phyloP scores from a whole-genome alignment of 495 filamentous ascomycete species.

The Aspergillus bridgeri region DNA sequence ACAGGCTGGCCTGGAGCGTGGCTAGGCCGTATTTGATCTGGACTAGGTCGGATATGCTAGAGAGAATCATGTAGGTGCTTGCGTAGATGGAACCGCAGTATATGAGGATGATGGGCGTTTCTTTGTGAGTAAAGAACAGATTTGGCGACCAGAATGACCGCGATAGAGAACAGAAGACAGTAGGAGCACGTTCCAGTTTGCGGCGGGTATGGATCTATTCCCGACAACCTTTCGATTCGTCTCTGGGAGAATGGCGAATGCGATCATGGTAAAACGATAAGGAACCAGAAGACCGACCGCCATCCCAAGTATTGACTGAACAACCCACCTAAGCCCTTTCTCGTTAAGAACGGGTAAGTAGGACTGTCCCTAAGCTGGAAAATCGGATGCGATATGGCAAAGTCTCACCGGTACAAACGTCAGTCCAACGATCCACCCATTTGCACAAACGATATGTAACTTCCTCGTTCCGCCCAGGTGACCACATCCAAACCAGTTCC shows the following conservation, averaged over 20 bases:
- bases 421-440: background rate
- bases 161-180: background rate
- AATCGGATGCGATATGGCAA: too few species aligned
- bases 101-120: background rate
- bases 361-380: too few species aligned
- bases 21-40: background rate
- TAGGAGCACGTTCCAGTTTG: background rate
- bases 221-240: background rate
- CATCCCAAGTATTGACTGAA: background rate
- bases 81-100: background rate
- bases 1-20: background rate
- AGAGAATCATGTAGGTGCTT: background rate
- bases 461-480: background rate
- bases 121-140: background rate
- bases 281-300: background rate
- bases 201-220: background rate
- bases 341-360: too few species aligned
- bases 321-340: background rate
- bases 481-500: background rate
- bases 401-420: background rate
- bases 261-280: background rate
- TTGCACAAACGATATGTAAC: background rate
- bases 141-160: background rate
- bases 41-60: background rate
- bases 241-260: background rate